Base-by-base conservation (phyloP, 2,329 filamentous ascomycete species). In the Colletotrichum sp. region DNA sequence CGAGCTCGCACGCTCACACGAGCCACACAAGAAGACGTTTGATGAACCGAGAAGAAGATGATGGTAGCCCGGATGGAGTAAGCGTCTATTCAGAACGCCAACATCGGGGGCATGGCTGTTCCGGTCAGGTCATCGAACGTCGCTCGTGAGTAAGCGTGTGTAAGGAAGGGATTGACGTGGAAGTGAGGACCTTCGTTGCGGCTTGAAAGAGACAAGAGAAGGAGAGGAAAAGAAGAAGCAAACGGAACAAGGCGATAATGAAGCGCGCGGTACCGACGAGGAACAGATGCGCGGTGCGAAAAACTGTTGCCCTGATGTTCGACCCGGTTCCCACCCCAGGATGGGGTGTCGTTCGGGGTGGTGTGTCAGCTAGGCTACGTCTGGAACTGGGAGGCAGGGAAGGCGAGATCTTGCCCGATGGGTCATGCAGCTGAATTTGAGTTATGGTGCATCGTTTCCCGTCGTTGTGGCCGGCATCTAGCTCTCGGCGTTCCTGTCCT, bases 401-500 rank as follows among this genome's bases (percentile, higher is more conserved):
- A 73, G 32, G 30, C 59, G 49, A 74, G 34, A 76, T 74, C 63
- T 69, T 65, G 59, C 64, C 21, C 64, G 32, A 74, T 60, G 64
- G 74, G 57, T 59, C 70, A 68, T 76, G 73, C 44, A 65, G 74
- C 71, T 74, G 70, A 55, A 76, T 76, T 74, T 76, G 74, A 76
- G 74, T 76, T 76, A 34, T 62, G 6, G 70, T 74, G 70, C 74
- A 69, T 74, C 34, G 15, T 68, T 13, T 30, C 24, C n/a, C 15
- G n/a, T 76, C 64, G 64, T 69, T 30, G 49, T 65, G 57, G 59
- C 34, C n/a, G 70, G 44, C 66, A 30, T 67, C 49, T 28, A 18
- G 16, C 8, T 52, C 44, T 28, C 24, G 16, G 34, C 18, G 49
- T 26, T 12, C 15, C 55, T 10, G 16, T 70, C 21, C 24, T 24